phyloP scores from a whole-genome alignment of 2,329 filamentous ascomycete species.

The Penicillium sp. region DNA sequence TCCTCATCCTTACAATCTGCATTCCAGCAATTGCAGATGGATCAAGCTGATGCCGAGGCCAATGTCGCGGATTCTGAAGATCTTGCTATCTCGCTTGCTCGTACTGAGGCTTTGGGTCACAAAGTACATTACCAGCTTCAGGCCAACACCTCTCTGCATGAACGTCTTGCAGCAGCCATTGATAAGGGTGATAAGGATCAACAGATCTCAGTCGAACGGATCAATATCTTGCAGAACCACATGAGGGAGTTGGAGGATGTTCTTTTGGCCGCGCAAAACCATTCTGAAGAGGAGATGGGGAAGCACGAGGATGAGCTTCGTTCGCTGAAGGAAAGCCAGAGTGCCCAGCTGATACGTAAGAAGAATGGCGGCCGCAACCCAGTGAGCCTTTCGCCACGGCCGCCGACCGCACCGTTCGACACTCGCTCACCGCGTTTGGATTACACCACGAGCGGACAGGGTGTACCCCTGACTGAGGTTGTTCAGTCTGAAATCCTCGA shows the following conservation, averaged over 20 bases:
- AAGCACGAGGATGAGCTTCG: slow-evolving; percentile 84
- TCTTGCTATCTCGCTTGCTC: slow-evolving; percentile 68
- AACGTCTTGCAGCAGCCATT: slow-evolving; percentile 75
- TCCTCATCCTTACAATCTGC: slow-evolving; percentile 71
- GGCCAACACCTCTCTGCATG: slow-evolving; percentile 72
- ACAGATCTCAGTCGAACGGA: slow-evolving; percentile 73
- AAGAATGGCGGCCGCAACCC: slow-evolving; percentile 53
- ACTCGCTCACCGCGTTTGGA: slow-evolving; percentile 60
- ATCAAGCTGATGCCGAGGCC: slow-evolving; percentile 65
- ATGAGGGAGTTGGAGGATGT: slow-evolving; percentile 82
- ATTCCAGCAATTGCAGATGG: slow-evolving; percentile 69
- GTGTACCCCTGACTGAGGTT: slow-evolving; percentile 63
- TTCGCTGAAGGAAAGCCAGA: slow-evolving; percentile 73
- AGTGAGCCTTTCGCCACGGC: slow-evolving; percentile 54
- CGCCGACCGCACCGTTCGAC: slow-evolving; percentile 61
- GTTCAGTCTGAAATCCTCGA: slow-evolving; percentile 73
- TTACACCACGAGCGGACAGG: slow-evolving; percentile 60
- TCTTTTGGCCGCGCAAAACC: slow-evolving; percentile 76
- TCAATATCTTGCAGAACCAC: slow-evolving; percentile 77
- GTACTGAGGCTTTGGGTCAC: slow-evolving; percentile 74
- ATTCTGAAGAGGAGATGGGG: slow-evolving; percentile 78
- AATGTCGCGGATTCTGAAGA: slow-evolving; percentile 70
- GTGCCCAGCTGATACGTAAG: slow-evolving; percentile 71
- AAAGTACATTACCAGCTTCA: slow-evolving; percentile 78
- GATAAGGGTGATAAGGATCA: slow-evolving; percentile 81